A percentile compares a stretch with the other conserved stretches of the same genome.
Evolutionary conservation across 2,329 filamentous ascomycete species (phyloP).

Genomic region (Fusarium sp.): DNA sequence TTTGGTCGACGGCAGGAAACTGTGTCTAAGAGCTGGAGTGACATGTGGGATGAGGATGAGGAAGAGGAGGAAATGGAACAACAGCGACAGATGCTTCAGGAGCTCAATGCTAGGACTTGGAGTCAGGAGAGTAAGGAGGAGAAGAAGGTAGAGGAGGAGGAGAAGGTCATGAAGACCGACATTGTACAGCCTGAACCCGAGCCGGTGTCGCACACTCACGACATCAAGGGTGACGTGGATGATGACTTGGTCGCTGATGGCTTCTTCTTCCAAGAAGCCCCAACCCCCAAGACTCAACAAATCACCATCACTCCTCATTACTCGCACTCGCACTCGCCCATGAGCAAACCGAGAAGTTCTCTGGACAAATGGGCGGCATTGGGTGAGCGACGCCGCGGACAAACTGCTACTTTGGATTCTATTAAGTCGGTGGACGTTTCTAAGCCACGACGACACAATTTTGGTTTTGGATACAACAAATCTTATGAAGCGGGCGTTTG

Average conservation of each 20-base stretch:
- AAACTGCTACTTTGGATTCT: constrained; percentile 56
- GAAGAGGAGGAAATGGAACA: constrained; percentile 73
- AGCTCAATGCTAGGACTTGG: constrained; percentile 79
- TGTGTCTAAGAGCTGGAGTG: constrained; percentile 98
- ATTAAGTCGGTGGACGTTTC: constrained; percentile 59
- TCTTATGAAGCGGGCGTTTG: constrained; percentile 59
- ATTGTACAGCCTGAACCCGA: constrained; percentile 27
- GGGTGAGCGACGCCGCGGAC: constrained; percentile 82
- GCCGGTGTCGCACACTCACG: constrained; percentile 37
- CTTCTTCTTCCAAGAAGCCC: constrained; percentile 77
- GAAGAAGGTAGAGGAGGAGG: constrained; percentile 30
- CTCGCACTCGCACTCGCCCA: constrained; percentile 73
- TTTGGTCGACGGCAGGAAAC: constrained; percentile 80
- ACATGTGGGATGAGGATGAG: constrained; percentile 93
- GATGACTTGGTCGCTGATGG: constrained; percentile 73
- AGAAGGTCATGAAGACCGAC: constrained; percentile 29
- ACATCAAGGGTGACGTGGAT: constrained; percentile 63
- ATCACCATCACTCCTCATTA: constrained; percentile 60
- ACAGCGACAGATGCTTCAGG: constrained; percentile 62
- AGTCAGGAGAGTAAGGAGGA: constrained; percentile 74
- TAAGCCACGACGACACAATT: constrained; percentile 58
- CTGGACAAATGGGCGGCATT: constrained; percentile 91
- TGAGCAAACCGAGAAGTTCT: constrained; percentile 65
- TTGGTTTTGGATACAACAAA: constrained; percentile 59
- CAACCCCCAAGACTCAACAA: constrained; percentile 48